Conservation (phyloP, 2,329 filamentous ascomycete genomes). For the Thelonectria rubi region DNA sequence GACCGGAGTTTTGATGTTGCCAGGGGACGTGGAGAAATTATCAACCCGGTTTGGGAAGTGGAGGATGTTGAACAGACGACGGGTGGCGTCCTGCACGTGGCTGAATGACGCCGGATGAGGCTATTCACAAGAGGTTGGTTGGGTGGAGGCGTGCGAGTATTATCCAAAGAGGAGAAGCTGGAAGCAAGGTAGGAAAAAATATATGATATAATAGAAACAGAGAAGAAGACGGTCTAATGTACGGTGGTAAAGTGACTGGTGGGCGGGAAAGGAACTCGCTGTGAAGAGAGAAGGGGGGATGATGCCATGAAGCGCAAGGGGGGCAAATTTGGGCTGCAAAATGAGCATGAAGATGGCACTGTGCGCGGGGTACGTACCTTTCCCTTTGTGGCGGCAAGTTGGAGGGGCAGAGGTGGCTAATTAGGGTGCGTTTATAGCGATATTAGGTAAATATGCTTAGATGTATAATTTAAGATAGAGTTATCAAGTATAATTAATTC, state of each 20-base stretch:
- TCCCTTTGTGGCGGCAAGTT: background rate
- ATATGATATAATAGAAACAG: background rate
- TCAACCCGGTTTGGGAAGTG: no score
- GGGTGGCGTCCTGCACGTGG: no score
- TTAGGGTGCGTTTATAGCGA: background rate
- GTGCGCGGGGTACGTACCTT: slow-evolving; percentile 9
- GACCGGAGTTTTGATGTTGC: no score
- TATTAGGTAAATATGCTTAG: slow-evolving; percentile 8
- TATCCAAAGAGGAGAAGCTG: background rate
- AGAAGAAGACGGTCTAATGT: background rate
- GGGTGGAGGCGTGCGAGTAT: background rate
- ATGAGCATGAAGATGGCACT: slow-evolving; percentile 1
- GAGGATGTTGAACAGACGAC: no score
- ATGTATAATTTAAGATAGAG: slow-evolving; percentile 19
- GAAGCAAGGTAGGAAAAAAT: background rate
- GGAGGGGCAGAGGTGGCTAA: no score
- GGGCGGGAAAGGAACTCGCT: background rate
- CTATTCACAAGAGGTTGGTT: slow-evolving; percentile 4
- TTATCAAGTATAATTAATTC: no score
- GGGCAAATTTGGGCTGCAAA: slow-evolving; percentile 6
- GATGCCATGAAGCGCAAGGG: slow-evolving; percentile 11
- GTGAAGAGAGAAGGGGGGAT: background rate
- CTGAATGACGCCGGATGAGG: slow-evolving; percentile 3
- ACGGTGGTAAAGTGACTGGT: background rate
- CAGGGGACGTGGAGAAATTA: no score